These are phyloP conservation scores for Leucosporidium yakuticum DNA, from an alignment of 768 basidiomycete species.

Conservation along the genomic window DNA sequence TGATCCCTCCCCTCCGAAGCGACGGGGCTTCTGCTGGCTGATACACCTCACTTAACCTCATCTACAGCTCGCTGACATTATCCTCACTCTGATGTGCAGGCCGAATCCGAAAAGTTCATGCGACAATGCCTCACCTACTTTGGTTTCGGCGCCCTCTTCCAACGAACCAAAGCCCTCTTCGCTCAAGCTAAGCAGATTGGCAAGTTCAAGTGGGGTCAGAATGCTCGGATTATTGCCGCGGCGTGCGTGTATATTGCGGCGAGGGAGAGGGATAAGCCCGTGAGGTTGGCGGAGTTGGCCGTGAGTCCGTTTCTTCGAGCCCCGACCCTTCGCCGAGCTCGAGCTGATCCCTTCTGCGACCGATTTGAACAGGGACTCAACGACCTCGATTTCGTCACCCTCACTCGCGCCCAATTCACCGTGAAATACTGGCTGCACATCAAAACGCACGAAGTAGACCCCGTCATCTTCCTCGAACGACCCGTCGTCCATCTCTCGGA, in stretches of 20 bases:
- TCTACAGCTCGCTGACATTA: too few species aligned
- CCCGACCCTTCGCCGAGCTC: too few species aligned
- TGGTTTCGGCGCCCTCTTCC: neutral
- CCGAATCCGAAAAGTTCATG: conserved; percentile 4
- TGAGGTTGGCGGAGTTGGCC: conserved; percentile 21
- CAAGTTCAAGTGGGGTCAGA: conserved; percentile 24
- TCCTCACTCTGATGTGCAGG: neutral
- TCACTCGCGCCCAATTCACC: conserved; percentile 25
- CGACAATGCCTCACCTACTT: conserved; percentile 11
- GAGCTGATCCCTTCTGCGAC: neutral
- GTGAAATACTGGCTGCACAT: conserved; percentile 12
- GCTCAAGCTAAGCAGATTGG: neutral
- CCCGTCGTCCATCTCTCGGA: conserved; percentile 24
- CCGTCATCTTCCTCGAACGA: conserved; percentile 25
- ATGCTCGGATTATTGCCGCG: conserved; percentile 7
- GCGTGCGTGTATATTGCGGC: conserved; percentile 27
- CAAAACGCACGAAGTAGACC: conserved; percentile 13
- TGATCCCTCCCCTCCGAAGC: too few species aligned
- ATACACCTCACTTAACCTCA: too few species aligned
- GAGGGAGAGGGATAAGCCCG: neutral
- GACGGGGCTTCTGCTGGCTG: too few species aligned
- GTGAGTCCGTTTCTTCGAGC: conserved; percentile 1
- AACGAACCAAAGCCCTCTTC: conserved; percentile 7
- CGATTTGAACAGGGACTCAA: neutral
- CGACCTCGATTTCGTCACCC: conserved; percentile 13